Base-by-base conservation (phyloP, 2,329 filamentous ascomycete species). In the Chrysoporthe austroafricana region DNA sequence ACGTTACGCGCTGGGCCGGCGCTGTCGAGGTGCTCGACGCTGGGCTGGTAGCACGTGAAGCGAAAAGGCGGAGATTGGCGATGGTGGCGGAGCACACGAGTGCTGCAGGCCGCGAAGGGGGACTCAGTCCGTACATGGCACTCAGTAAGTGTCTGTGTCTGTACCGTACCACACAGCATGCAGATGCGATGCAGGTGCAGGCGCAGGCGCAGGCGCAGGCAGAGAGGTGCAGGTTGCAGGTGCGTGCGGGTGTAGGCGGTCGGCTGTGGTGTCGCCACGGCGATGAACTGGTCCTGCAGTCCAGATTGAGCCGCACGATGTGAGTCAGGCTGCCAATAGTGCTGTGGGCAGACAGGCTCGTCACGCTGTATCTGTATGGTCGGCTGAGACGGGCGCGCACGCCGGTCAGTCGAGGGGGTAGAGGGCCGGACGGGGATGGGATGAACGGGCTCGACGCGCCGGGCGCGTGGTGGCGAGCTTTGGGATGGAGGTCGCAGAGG, bases 31-130 rank as follows among this genome's bases (percentile, higher is more conserved):
- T 26, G 26, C 26, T 26, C 26, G 26, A 26, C 26, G 26, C 26
- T 26, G 26, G 26, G 21, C 26, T 50, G 32, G 46, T 50, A 2
- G 3, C 7, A 54, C 61, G 32, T 21, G 21, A 43, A 63, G 34
- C 46, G 46, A 63, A 57, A 54, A 57, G 62, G 62, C 62, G 62
- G 62, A 56, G 48, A 56, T 56, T 56, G 21, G 34, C n/a, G 16
- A n/a, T 14, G 43, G 32, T 39, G 46, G 44, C 60, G 32, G 60
- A 52, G 32, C 46, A n/a, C 46, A 34, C 52, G 32, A 14, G 14
- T 18, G 32, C 44, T 26, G 46, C 26, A 50, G 36, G 21, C 4
- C 54, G 21, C 21, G 50, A 21, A 57, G 32, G 26, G 26, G 2
- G 26, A 26, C 26, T 26, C 26, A 26, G 26, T 26, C 26, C 26